phyloP scores from a whole-genome alignment of 2,329 filamentous ascomycete genomes.

The Trichoderma koningii region DNA sequence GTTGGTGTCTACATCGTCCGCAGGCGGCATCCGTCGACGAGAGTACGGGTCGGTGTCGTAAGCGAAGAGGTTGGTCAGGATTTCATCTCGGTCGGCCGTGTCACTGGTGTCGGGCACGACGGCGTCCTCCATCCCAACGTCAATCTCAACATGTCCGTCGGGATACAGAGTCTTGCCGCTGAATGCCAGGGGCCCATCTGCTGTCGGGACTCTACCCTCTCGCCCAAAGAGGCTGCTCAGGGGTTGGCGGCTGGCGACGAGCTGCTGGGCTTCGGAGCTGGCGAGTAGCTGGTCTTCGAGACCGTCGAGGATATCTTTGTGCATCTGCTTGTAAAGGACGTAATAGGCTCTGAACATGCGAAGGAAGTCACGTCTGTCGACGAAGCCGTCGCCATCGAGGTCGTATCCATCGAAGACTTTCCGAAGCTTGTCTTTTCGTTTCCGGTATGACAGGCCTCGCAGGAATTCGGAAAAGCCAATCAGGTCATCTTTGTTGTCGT shows the following conservation, averaged over 20 bases:
- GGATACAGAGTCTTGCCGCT: constrained; percentile 67
- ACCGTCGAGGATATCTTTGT: constrained; percentile 76
- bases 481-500: constrained; percentile 82
- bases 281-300: constrained; percentile 77
- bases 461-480: constrained; percentile 94
- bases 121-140: constrained; percentile 58
- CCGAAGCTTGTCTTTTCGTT: constrained; percentile 67
- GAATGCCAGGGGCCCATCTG: constrained; percentile 57
- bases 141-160: constrained; percentile 66
- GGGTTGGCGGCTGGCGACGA: constrained; percentile 73
- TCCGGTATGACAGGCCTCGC: constrained; percentile 72
- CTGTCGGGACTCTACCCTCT: constrained; percentile 66
- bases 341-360: constrained; percentile 93
- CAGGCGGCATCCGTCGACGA: constrained; percentile 36
- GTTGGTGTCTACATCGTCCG: constrained; percentile 40
- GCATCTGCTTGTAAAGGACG: constrained; percentile 84
- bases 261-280: constrained; percentile 72
- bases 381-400: constrained; percentile 81
- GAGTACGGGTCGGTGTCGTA: constrained; percentile 39
- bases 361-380: constrained; percentile 83
- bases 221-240: constrained; percentile 74
- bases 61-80: constrained; percentile 58
- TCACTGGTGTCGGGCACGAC: constrained; percentile 63
- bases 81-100: constrained; percentile 60
- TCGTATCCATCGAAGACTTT: constrained; percentile 89